These are phyloP conservation scores for Thalassiosira profunda DNA, from an alignment of 108 stramenopile species.

Conservation along the genomic window DNA sequence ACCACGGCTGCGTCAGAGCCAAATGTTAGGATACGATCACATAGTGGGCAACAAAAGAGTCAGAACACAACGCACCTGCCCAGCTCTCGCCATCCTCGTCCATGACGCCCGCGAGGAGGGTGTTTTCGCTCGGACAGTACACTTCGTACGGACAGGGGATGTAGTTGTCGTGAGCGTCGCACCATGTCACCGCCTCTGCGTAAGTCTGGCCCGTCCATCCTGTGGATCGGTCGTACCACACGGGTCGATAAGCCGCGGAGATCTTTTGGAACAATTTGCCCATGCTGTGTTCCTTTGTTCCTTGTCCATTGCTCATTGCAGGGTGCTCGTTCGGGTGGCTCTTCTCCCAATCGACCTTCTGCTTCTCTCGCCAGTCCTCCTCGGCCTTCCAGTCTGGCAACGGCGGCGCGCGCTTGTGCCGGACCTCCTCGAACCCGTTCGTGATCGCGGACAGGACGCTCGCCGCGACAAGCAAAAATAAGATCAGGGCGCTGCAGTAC, in stretches of 20 bases:
- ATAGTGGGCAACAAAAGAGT: too few species aligned
- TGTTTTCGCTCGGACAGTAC: conserved; percentile 28
- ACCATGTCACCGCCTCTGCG: conserved; percentile 27
- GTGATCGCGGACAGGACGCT: conserved; percentile 29
- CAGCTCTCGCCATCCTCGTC: conserved; percentile 16
- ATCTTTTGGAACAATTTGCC: conserved; percentile 21
- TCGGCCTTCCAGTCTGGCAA: conserved; percentile 40
- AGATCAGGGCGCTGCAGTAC: conserved; percentile 6
- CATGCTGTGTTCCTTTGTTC: background rate
- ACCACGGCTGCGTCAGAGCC: too few species aligned
- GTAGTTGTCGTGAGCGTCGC: conserved; percentile 14
- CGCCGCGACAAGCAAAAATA: conserved; percentile 10
- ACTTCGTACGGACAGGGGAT: conserved; percentile 39
- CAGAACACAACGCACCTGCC: conserved; percentile 25
- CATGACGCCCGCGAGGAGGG: conserved; percentile 13
- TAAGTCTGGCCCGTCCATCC: conserved; percentile 38
- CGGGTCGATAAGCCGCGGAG: conserved; percentile 23
- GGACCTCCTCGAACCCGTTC: conserved; percentile 31
- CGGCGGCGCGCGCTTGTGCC: conserved; percentile 13
- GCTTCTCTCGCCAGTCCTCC: conserved; percentile 23
- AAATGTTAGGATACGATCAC: too few species aligned
- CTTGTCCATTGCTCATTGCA: conserved; percentile 4
- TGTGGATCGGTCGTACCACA: conserved; percentile 13
- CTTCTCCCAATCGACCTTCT: conserved; percentile 38
- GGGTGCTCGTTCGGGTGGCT: too few species aligned